phyloP scores from a whole-genome alignment of 192 early-diverging fungal genomes.

The Coemansia sp. region DNA sequence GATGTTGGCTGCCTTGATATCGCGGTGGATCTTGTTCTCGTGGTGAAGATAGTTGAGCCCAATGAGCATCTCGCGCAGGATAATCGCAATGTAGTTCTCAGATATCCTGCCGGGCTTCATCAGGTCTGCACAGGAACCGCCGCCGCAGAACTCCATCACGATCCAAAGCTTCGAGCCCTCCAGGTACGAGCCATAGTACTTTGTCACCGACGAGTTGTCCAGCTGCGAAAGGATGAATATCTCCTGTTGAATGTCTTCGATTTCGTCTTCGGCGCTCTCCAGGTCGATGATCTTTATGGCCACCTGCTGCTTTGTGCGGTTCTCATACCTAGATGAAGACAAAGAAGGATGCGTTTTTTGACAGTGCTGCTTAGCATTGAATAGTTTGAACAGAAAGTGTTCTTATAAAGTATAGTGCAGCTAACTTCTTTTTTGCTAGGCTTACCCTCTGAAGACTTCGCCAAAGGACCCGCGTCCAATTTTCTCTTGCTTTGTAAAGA shows the following conservation, averaged over 20 bases:
- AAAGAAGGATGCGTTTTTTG: too few relatives aligned
- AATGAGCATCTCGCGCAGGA: slow-evolving; percentile 81
- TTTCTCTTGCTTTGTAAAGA: slow-evolving; percentile 56
- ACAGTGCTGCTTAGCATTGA: too few relatives aligned
- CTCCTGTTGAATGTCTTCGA: slow-evolving; percentile 98
- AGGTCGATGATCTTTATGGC: slow-evolving; percentile 99
- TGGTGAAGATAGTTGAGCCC: slow-evolving; percentile 93
- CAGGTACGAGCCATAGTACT: slow-evolving; percentile 89
- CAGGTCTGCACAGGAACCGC: slow-evolving; percentile 92
- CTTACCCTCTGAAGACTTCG: slow-evolving; percentile 81
- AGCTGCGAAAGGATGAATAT: slow-evolving; percentile 94
- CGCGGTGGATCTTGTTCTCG: slow-evolving; percentile 87
- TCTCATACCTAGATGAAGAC: slow-evolving; percentile 32
- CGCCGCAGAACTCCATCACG: slow-evolving; percentile 97
- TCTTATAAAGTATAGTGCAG: slow-evolving; percentile 6
- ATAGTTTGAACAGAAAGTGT: too few relatives aligned
- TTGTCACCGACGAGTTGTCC: slow-evolving; percentile 82
- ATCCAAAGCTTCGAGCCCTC: slow-evolving; percentile 93
- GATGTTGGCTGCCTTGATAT: slow-evolving; percentile 96
- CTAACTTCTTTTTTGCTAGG: neutral
- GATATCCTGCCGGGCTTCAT: slow-evolving; percentile 83
- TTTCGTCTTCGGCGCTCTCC: slow-evolving; percentile 95
- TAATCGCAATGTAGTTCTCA: slow-evolving; percentile 91
- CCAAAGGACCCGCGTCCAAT: slow-evolving; percentile 73
- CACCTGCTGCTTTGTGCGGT: slow-evolving; percentile 62